These are phyloP conservation scores for Coemansia sp. DNA, from an alignment of 192 early-diverging fungal genomes.

Conservation along the genomic window DNA sequence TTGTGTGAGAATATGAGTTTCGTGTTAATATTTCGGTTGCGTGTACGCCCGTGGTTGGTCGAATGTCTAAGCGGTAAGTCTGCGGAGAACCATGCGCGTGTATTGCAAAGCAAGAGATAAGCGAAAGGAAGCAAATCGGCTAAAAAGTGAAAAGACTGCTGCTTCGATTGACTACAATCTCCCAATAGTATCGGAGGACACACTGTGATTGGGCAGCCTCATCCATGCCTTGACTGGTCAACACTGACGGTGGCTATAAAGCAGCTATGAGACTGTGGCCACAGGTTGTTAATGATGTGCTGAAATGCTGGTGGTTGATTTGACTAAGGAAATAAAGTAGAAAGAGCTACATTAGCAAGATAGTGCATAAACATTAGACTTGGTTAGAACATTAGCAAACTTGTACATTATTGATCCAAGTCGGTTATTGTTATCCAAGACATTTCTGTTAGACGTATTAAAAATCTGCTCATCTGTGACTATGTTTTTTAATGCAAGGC, in stretches of 20 bases:
- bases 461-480: slow-evolving; percentile 45
- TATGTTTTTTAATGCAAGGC: slow-evolving; percentile 34
- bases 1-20: not conserved
- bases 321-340: too few relatives aligned
- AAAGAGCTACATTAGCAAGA: too few relatives aligned
- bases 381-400: too few relatives aligned
- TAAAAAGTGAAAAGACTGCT: not conserved
- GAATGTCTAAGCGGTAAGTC: not conserved
- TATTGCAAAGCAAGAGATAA: not conserved
- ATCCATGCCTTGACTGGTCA: not conserved
- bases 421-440: slow-evolving; percentile 91
- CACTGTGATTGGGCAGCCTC: slow-evolving; percentile 17
- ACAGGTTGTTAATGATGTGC: too few relatives aligned
- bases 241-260: not conserved
- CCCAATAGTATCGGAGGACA: not conserved
- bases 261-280: not conserved
- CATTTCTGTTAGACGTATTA: slow-evolving; percentile 83
- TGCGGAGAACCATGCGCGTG: not conserved
- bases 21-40: not conserved
- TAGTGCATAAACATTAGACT: too few relatives aligned
- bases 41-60: not conserved
- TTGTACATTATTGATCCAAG: slow-evolving; percentile 36
- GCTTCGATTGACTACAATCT: not conserved
- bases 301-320: too few relatives aligned
- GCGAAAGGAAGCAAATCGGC: not conserved